Evolutionary conservation across 1,284 basidiomycete genomes (phyloP), one percentile per base, ranked within the genome.

Genomic region (Phylloboletellus chloephorus): DNA sequence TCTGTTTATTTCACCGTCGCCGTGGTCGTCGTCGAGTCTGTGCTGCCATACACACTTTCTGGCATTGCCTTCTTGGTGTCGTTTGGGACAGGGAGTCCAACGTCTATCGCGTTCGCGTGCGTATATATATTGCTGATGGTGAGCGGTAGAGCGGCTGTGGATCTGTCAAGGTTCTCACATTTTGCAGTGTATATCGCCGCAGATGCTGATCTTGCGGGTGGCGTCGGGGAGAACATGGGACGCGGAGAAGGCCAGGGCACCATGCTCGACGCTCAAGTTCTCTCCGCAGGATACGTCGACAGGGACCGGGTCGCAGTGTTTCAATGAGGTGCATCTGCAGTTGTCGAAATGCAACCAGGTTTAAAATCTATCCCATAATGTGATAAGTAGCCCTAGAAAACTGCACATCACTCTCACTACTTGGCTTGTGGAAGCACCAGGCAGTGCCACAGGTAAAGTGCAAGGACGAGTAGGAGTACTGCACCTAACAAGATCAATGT

Each of bases 1-100:
- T 16, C 15, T 0, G 47, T 48, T 15, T 61, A 58, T 39, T 56
- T 61, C 24, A 31, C 39, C 0, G 25, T 47, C 26, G 3, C 48
- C 19, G 15, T 52, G 5, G 19, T 61, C 10, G 24, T 60, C 12
- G 24, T 59, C 22, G 60, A 59, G 43, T 62, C 58, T 0, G 48
- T 60, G 35, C 13, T 63, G 10, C 58, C 58, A 11, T 61, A 57
- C 26, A 48, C 57, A 20, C 33, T 58, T 5, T 46, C 51, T 0
- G 54, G 58, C n/a, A 43, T 60, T 11, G 57, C 57, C 3, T 60
- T 58, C 31, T 9, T 60, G 28, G 43, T 52, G 8, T 44, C 57
- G 28, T 44, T 53, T 8, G 57, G 52, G 15, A 19, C 42, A 3
- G 33, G 34, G 24, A 58, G 54, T 7, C 2, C 11, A 13, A 29